Evolutionary conservation across 352 stramenopile species (phyloP).

Genomic region (Globisporangium uncinulatum): DNA sequence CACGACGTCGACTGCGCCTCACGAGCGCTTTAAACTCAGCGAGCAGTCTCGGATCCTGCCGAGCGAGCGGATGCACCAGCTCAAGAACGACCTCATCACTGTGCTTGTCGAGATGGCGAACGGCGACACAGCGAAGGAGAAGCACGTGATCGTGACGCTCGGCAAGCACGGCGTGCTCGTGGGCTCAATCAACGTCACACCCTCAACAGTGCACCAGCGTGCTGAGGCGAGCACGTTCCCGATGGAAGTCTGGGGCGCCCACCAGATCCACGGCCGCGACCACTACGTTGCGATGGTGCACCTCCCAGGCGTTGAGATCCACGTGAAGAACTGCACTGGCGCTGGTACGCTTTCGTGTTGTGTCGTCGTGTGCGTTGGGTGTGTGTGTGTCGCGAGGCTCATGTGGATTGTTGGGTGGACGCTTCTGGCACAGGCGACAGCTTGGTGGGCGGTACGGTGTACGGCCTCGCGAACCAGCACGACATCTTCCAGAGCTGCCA

Average conservation of each 20-base stretch:
- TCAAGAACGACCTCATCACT: constrained; percentile 70
- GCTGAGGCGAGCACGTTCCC: constrained; percentile 29
- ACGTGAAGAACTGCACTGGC: constrained; percentile 67
- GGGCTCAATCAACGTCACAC: constrained; percentile 50
- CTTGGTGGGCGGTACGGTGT: constrained; percentile 73
- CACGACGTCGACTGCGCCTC: constrained; percentile 4
- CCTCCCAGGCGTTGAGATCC: constrained; percentile 46
- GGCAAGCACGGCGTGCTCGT: constrained; percentile 71
- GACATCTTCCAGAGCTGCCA: constrained; percentile 66
- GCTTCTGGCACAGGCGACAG: constrained; percentile 42
- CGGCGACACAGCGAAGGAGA: constrained; percentile 34
- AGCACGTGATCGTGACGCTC: constrained; percentile 76
- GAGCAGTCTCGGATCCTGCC: constrained; percentile 39
- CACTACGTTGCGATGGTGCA: constrained; percentile 55
- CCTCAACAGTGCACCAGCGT: constrained; percentile 19
- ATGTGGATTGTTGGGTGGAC: constrained; percentile 7
- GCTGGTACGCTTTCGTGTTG: constrained; percentile 30
- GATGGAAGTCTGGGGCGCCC: constrained; percentile 47
- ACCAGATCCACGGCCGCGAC: constrained; percentile 40
- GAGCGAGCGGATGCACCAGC: constrained; percentile 34
- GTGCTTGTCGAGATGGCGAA: constrained; percentile 60
- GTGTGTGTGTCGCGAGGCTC: constrained; percentile 1
- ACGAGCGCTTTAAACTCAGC: constrained; percentile 49
- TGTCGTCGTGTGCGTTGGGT: constrained; percentile 4
- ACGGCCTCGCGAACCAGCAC: constrained; percentile 53